phyloP scores from a whole-genome alignment of 176 grass and related monocot species.

The Urochloa ruziziensis region DNA sequence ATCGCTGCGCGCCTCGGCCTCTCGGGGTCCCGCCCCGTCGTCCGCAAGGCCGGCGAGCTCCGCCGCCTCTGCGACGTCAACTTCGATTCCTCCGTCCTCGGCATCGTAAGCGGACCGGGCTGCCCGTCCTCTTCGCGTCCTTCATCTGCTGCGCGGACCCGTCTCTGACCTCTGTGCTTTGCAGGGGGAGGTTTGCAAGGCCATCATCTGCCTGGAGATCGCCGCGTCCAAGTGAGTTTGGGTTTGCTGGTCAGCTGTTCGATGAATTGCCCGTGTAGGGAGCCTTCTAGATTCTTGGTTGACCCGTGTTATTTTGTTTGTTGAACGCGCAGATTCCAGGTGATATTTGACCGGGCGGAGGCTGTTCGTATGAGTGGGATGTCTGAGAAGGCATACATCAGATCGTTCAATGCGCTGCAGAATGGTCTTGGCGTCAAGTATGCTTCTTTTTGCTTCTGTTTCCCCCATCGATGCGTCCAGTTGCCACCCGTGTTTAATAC shows the following conservation, averaged over 20 bases:
- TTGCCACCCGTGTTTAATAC: neutral
- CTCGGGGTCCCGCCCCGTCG: conserved; percentile 45
- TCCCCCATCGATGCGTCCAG: neutral
- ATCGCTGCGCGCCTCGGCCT: conserved; percentile 75
- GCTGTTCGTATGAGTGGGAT: conserved; percentile 92
- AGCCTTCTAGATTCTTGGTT: neutral
- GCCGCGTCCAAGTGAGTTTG: conserved; percentile 72
- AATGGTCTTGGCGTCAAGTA: conserved; percentile 94
- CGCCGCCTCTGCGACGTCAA: conserved; percentile 80
- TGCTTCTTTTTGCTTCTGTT: neutral
- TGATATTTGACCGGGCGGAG: conserved; percentile 73
- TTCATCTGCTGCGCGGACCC: neutral
- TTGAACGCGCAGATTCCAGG: conserved; percentile 50
- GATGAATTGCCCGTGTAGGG: conserved; percentile 1
- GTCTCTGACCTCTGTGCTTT: neutral
- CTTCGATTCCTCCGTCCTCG: conserved; percentile 86
- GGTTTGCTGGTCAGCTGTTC: conserved; percentile 21
- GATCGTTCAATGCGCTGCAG: conserved; percentile 87
- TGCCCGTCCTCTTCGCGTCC: neutral
- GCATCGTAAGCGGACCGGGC: conserved; percentile 37
- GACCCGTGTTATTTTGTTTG: neutral
- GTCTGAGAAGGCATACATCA: conserved; percentile 92
- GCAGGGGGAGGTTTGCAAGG: conserved; percentile 95
- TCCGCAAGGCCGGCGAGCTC: conserved; percentile 92
- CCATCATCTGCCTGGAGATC: conserved; percentile 93